Evolutionary conservation across 768 basidiomycete species (phyloP), one percentile per base, ranked within the genome.

Genomic region (Lactarius deliciosus): DNA sequence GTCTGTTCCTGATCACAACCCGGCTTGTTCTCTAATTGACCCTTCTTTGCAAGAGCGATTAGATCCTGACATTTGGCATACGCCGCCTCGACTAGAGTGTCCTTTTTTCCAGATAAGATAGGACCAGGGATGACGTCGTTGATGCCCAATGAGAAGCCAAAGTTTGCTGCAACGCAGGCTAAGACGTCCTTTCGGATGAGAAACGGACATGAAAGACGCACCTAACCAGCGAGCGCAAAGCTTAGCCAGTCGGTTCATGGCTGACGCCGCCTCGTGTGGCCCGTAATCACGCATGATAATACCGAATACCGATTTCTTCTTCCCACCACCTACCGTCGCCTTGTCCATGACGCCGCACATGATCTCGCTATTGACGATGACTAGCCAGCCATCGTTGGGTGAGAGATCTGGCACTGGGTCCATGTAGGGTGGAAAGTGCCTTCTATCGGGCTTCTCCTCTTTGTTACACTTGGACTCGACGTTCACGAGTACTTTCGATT

Each of bases 341-440:
- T 99, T 99, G 80, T 99, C 97, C 89, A 98, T 96, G 18, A 94
- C 92, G 54, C 97, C 97, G 72, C 96, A 98, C 94, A 98, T 99
- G 72, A 99, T 94, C 77, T 99, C 96, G 74, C 92, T 94, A 76
- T 98, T 99, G 69, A 95, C 87, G 63, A 99, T 87, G 55, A 99
- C 97, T 32, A 99, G 84, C 88, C 93, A 98, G 1, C 96, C 96
- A 72, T 99, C 97, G 73, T 99, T 98, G 0, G 96, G 96, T 11
- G 92, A 91, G 76, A 99, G 82, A 72, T 99, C 97, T 18, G 85
- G 83, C 3, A 85, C 84, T 60, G 83, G 85, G 77, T 82, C 84
- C 79, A 86, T 85, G 53, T 83, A 79, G 38, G 74, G 71, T 3
- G 89, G 85, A 71, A 88, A 92, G 71, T 84, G 79, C 34, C 81